Evolutionary conservation across 2,329 filamentous ascomycete genomes (phyloP).

Genomic region (Fusarium piperis): DNA sequence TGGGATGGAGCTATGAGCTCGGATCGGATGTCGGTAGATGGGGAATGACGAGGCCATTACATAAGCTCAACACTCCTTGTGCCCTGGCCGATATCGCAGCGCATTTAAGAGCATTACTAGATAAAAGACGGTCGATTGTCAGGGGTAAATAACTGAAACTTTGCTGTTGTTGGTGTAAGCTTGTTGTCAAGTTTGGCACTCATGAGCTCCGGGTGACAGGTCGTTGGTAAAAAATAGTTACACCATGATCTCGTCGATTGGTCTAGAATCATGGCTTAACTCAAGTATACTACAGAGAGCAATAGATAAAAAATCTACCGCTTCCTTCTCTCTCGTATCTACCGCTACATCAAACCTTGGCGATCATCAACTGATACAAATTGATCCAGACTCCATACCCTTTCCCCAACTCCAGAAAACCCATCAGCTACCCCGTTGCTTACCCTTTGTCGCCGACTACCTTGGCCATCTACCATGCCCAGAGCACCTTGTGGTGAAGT

Average conservation of each 20-base stretch:
- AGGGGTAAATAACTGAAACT: background rate
- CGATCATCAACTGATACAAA: constrained; percentile 23
- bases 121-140: background rate
- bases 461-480: constrained; percentile 60
- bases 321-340: constrained; percentile 9
- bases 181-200: background rate
- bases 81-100: constrained; percentile 28
- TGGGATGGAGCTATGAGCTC: constrained; percentile 16
- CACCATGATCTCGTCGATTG: background rate
- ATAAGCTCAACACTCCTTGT: constrained; percentile 21
- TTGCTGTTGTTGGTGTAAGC: background rate
- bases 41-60: constrained; percentile 33
- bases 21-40: constrained; percentile 20
- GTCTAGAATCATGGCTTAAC: background rate
- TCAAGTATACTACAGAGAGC: background rate
- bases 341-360: constrained; percentile 1
- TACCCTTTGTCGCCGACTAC: background rate
- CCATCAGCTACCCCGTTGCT: constrained; percentile 9
- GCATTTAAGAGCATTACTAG: constrained; percentile 4
- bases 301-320: constrained; percentile 7
- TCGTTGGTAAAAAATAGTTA: background rate
- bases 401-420: constrained; percentile 36
- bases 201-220: background rate
- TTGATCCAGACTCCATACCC: constrained; percentile 39
- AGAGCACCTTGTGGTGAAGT: constrained; percentile 82